Percentiles rank a stretch among this genome's conserved stretches.
These are phyloP conservation scores for Areca catechu DNA, from an alignment of 176 grass and related monocot genomes.

Conservation along the genomic window DNA sequence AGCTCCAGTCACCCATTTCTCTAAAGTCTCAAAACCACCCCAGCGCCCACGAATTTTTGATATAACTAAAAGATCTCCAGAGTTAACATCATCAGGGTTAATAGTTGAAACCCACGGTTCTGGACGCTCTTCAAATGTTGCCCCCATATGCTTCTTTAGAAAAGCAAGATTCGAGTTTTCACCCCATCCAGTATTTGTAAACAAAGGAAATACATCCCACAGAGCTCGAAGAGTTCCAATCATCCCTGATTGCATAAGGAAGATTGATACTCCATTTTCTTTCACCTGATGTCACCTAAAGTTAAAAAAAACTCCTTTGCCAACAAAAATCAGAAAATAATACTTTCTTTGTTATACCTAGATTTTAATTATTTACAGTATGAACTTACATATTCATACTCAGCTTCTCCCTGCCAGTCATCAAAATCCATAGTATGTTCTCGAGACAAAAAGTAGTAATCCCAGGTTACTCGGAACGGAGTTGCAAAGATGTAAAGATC, in stretches of 20 bases:
- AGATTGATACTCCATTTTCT: constrained; percentile 85
- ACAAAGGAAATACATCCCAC: constrained; percentile 90
- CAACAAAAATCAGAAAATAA: constrained; percentile 7
- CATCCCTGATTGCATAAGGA: constrained; percentile 96
- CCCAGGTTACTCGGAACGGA: constrained; percentile 88
- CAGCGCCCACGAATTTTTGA: constrained; percentile 93
- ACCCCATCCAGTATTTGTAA: constrained; percentile 83
- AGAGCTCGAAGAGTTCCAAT: constrained; percentile 89
- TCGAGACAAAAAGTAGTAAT: constrained; percentile 80
- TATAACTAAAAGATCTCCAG: constrained; percentile 81
- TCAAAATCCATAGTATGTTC: constrained; percentile 86
- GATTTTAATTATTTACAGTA: constrained; percentile 1
- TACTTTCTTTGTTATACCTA: constrained; percentile 1
- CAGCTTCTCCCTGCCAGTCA: constrained; percentile 78
- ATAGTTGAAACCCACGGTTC: constrained; percentile 86
- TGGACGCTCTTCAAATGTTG: constrained; percentile 72
- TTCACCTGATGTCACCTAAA: constrained; percentile 50
- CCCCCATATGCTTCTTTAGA: constrained; percentile 91
- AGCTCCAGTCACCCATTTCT: constrained; percentile 97
- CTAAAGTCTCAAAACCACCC: constrained; percentile 93
- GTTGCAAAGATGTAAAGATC: constrained; percentile 95
- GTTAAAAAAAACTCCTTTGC: too few relatives aligned
- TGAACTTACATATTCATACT: constrained; percentile 90
- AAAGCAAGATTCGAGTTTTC: constrained; percentile 82
- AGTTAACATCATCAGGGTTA: constrained; percentile 78